A percentile compares a stretch with the other conserved stretches of the same genome.
These are phyloP conservation scores for Astragalus membranaceus DNA, from an alignment of 306 rosid species.

Conservation along the genomic window DNA sequence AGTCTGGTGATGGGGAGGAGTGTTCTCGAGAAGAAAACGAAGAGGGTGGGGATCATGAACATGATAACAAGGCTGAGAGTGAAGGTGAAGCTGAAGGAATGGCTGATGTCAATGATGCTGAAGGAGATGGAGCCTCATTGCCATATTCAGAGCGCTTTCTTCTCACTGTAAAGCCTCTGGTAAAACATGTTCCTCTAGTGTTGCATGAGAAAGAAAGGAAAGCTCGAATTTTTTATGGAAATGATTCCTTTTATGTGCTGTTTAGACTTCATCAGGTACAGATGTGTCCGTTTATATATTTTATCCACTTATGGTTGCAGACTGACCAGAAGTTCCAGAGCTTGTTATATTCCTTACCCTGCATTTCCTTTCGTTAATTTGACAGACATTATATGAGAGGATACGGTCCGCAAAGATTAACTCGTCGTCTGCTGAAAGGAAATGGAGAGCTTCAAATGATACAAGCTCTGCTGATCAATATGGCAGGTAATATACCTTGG, in stretches of 20 bases:
- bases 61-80: slow-evolving; percentile 83
- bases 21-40: slow-evolving; percentile 91
- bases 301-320: background rate
- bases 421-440: slow-evolving; percentile 88
- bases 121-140: slow-evolving; percentile 73
- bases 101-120: slow-evolving; percentile 90
- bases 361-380: slow-evolving; percentile 18
- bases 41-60: slow-evolving; percentile 65
- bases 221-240: slow-evolving; percentile 76
- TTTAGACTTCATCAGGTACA: slow-evolving; percentile 93
- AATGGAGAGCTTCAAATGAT: slow-evolving; percentile 78
- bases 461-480: slow-evolving; percentile 62
- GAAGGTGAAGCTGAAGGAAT: slow-evolving; percentile 99
- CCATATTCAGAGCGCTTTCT: slow-evolving; percentile 78
- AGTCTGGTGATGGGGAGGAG: slow-evolving; percentile 89
- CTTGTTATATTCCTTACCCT: slow-evolving; percentile 1
- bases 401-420: slow-evolving; percentile 82
- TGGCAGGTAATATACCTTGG: slow-evolving; percentile 50
- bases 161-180: slow-evolving; percentile 81
- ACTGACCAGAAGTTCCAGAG: background rate
- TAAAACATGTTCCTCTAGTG: slow-evolving; percentile 55
- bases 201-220: slow-evolving; percentile 53
- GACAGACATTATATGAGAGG: slow-evolving; percentile 89
- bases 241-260: slow-evolving; percentile 89
- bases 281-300: slow-evolving; percentile 9